phyloP scores from a whole-genome alignment of 495 filamentous ascomycete genomes.

The Letharia lupina region DNA sequence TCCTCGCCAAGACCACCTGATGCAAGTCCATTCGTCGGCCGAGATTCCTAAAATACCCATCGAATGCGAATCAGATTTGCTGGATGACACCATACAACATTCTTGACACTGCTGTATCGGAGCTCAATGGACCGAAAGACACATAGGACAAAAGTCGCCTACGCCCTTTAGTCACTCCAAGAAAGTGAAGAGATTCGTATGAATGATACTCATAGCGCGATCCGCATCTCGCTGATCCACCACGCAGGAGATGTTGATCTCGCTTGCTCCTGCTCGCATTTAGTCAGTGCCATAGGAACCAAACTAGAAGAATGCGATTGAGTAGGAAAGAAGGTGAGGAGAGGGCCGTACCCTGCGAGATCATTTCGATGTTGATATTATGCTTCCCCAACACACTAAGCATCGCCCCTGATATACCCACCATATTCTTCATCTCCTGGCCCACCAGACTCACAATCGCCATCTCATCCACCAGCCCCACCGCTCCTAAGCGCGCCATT shows the following conservation, averaged over 20 bases:
- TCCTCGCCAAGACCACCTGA: no score
- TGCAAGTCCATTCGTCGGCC: not conserved
- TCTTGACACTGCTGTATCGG: not conserved
- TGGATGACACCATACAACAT: not conserved
- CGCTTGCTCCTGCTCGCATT: slow-evolving; percentile 63
- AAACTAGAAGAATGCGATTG: no score
- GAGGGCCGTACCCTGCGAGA: slow-evolving; percentile 16
- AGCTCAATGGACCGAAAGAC: not conserved
- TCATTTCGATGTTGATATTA: slow-evolving; percentile 23
- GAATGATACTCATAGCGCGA: slow-evolving; percentile 83
- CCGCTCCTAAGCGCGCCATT: slow-evolving; percentile 65
- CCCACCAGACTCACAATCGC: slow-evolving; percentile 87
- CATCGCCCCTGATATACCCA: slow-evolving; percentile 81
- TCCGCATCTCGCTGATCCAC: slow-evolving; percentile 83
- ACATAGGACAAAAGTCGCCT: not conserved
- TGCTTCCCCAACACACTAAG: slow-evolving; percentile 65
- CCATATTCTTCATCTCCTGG: slow-evolving; percentile 93
- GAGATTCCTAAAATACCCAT: not conserved
- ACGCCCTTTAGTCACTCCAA: slow-evolving; percentile 15
- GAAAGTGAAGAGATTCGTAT: slow-evolving; percentile 75
- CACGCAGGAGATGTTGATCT: slow-evolving; percentile 98
- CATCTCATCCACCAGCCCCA: slow-evolving; percentile 77
- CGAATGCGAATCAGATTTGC: not conserved
- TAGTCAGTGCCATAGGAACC: not conserved
- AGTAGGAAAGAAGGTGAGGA: not conserved